Percentiles rank a stretch among this genome's conserved stretches.
These are phyloP conservation scores for Fusarium tuaranense DNA, from an alignment of 2,329 filamentous ascomycete genomes.

Conservation along the genomic window DNA sequence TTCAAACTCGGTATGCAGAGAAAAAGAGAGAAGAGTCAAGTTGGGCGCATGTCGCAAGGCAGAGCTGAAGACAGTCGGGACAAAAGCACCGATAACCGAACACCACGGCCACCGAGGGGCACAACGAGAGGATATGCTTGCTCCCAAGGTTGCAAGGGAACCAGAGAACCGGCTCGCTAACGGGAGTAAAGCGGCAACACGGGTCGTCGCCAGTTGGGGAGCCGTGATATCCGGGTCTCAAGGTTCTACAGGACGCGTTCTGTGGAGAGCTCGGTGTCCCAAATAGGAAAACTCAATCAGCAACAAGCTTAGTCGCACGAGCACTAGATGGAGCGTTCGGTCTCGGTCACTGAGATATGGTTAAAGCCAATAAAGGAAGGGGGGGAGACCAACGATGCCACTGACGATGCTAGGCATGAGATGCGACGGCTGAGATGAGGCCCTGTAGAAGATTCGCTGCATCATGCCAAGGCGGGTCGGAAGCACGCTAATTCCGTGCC, in stretches of 20 bases:
- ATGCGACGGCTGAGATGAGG: background rate
- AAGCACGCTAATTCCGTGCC: constrained; percentile 31
- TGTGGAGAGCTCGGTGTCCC: constrained; percentile 32
- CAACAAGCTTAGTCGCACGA: constrained; percentile 36
- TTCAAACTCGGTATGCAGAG: background rate
- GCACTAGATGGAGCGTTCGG: constrained; percentile 6
- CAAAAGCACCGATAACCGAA: background rate
- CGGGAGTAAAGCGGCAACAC: constrained; percentile 29
- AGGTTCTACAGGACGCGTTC: background rate
- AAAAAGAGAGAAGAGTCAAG: background rate
- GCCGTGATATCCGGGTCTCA: constrained; percentile 35
- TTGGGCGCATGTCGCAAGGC: constrained; percentile 1
- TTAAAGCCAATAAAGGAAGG: constrained; percentile 4
- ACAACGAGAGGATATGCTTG: constrained; percentile 1
- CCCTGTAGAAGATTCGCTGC: background rate
- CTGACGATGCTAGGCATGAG: background rate
- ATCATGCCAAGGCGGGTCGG: constrained; percentile 22
- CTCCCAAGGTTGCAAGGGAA: background rate
- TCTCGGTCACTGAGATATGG: constrained; percentile 33
- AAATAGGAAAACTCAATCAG: constrained; percentile 32
- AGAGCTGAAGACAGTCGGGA: background rate
- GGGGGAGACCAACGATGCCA: background rate
- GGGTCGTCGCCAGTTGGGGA: constrained; percentile 10
- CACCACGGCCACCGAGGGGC: background rate
- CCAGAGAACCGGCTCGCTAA: constrained; percentile 6